Base-by-base conservation (phyloP, 768 basidiomycete species). In the Tubosaeta sp. region DNA sequence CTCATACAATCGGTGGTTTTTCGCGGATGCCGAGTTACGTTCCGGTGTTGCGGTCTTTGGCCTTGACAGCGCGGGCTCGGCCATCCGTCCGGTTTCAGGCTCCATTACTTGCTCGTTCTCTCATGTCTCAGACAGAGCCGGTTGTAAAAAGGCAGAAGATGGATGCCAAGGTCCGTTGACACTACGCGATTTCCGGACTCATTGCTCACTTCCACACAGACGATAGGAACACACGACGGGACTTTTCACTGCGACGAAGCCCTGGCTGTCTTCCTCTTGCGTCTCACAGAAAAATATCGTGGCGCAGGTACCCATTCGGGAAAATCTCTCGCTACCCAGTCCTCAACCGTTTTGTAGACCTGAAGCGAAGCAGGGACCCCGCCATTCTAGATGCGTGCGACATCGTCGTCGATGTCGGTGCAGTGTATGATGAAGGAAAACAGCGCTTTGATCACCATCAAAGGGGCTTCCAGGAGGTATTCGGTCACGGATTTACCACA, bases 211-310 rank as follows among this genome's bases (percentile, higher is more conserved):
- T 31, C 21, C 21, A 21, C 21, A 21, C 42, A 92, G 89, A 70
- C 83, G 35, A 95, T 97, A 61, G 94, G 94, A 30, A 96, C 94
- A 1, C 94, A 97, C 69, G 91, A 87, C 52, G 94, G 94, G 16
- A 92, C 92, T 0, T 97, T 97, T 67, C 94, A 99, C 62, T 94
- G 92, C 68, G 95, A 99, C 61, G 95, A 99, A 72, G 93, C 94
- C 0, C 79, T 98, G 29, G 96, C 95, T 0, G 89, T 95, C 16
- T 94, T 86, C 68, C 77, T 99, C 56, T 76, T 99, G 27, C 83
- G 83, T 44, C 82, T 82, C 59, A 94, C 93, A 2, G 69, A 78
- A 16, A 71, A 79, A 9, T 99, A 89, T 70, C 80, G 77, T 34
- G 78, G 83, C 65, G 86, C 93, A 61, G 82, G 92, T 89, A 56